A percentile compares a stretch with the other conserved stretches of the same genome.
These are phyloP conservation scores for Didymellaceae sp. DNA, from an alignment of 2,329 filamentous ascomycete species.

Conservation along the genomic window DNA sequence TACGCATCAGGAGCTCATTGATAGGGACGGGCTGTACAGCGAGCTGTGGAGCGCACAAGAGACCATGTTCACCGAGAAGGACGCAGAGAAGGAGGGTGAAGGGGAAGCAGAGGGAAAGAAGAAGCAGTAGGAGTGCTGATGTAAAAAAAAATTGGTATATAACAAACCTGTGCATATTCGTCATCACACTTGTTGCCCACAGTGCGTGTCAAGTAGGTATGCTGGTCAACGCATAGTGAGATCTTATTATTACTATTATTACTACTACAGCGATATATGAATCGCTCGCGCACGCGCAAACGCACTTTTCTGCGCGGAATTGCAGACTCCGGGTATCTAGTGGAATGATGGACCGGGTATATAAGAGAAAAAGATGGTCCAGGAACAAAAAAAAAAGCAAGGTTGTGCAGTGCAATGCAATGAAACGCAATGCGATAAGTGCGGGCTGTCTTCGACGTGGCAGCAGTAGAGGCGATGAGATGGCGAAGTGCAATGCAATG, in stretches of 20 bases:
- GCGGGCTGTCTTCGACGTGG: neutral
- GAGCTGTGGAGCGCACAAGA: slow-evolving; percentile 79
- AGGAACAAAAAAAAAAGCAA: neutral
- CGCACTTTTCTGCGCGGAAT: neutral
- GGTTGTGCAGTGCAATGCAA: neutral
- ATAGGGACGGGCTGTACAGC: slow-evolving; percentile 79
- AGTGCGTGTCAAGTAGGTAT: too few relatives aligned
- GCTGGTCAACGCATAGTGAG: too few relatives aligned
- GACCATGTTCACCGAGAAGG: slow-evolving; percentile 40
- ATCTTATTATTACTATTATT: neutral
- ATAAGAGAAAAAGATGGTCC: slow-evolving; percentile 13
- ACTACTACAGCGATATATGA: neutral
- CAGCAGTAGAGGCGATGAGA: neutral
- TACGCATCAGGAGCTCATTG: slow-evolving; percentile 83
- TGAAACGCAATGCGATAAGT: neutral
- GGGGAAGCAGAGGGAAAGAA: neutral
- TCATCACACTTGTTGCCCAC: too few relatives aligned
- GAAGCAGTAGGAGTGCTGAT: neutral
- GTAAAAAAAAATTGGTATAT: neutral
- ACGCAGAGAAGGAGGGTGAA: slow-evolving; percentile 5
- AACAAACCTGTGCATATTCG: too few relatives aligned
- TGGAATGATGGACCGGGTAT: slow-evolving; percentile 14
- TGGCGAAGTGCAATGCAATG: neutral
- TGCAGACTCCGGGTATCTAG: slow-evolving; percentile 11
- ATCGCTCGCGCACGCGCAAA: too few relatives aligned